A percentile compares a stretch with the other conserved stretches of the same genome.
Conservation (phyloP, 192 early-diverging fungal genomes). For the Coemansia sp. region DNA sequence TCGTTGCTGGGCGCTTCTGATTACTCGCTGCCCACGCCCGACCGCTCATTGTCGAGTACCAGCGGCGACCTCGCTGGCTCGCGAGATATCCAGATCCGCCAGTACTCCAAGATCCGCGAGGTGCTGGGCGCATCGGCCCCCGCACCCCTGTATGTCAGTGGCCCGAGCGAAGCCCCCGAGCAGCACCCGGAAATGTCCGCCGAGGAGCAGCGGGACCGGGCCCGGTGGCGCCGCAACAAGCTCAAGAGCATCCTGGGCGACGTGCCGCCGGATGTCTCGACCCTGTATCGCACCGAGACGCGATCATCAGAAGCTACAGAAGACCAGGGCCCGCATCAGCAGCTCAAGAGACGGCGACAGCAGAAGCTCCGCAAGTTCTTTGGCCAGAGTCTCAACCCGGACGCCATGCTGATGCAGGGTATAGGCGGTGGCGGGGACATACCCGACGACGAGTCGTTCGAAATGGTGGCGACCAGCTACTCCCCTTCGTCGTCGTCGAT, state of each 20-base stretch:
- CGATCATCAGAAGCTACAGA: neutral
- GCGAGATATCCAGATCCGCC: constrained; percentile 14
- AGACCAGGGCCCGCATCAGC: neutral
- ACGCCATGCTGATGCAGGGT: constrained; percentile 15
- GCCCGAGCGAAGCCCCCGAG: neutral
- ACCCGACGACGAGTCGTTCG: constrained; percentile 17
- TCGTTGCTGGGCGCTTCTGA: constrained; percentile 1
- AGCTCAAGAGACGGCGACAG: constrained; percentile 2
- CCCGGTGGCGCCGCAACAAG: constrained; percentile 35
- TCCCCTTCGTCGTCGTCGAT: neutral
- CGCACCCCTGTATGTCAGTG: neutral
- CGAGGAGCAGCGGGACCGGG: constrained; percentile 21
- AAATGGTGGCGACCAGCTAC: constrained; percentile 10
- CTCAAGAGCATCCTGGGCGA: constrained; percentile 26
- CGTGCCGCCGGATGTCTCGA: constrained; percentile 14
- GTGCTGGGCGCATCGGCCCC: constrained; percentile 30
- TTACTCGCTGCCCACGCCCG: constrained; percentile 14
- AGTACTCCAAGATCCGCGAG: constrained; percentile 28
- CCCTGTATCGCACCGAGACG: constrained; percentile 7
- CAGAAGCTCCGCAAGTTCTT: constrained; percentile 28
- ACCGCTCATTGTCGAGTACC: constrained; percentile 1
- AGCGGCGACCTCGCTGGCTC: neutral
- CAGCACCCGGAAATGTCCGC: neutral
- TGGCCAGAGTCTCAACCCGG: constrained; percentile 32
- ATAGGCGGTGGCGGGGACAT: neutral